These are phyloP conservation scores for Angophora floribunda DNA, from an alignment of 345 rosid genomes.

Conservation along the genomic window DNA sequence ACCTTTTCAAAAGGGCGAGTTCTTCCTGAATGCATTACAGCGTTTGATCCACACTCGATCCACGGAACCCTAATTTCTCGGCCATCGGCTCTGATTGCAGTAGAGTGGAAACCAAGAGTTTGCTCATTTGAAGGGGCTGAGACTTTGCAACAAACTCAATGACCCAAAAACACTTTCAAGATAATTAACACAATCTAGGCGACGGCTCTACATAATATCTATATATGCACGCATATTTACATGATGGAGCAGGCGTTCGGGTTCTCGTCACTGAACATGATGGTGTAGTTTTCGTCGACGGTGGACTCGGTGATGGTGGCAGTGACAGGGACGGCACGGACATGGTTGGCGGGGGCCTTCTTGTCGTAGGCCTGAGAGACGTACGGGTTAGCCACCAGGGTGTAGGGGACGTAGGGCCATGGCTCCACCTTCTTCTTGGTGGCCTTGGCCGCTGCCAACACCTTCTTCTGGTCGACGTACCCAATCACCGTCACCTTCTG, in stretches of 20 bases:
- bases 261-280: slow-evolving; percentile 77
- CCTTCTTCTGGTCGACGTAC: slow-evolving; percentile 44
- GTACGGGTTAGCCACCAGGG: slow-evolving; percentile 58
- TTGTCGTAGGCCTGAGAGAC: slow-evolving; percentile 82
- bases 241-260: slow-evolving; percentile 75
- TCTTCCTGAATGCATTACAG: background rate
- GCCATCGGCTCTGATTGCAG: background rate
- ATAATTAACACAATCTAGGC: background rate
- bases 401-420: slow-evolving; percentile 91
- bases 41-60: background rate
- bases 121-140: background rate
- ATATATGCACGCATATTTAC: slow-evolving; percentile 5
- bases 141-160: background rate
- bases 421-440: slow-evolving; percentile 86
- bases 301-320: slow-evolving; percentile 50
- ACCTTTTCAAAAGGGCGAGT: background rate
- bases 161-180: background rate
- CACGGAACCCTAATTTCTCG: background rate
- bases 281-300: slow-evolving; percentile 42
- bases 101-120: background rate
- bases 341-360: slow-evolving; percentile 84
- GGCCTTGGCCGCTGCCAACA: slow-evolving; percentile 61
- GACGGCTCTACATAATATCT: background rate
- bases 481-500: slow-evolving; percentile 84
- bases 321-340: slow-evolving; percentile 37